These are phyloP conservation scores for Paecilomyces dactylethromorphus DNA, from an alignment of 2,329 filamentous ascomycete genomes.

Conservation along the genomic window DNA sequence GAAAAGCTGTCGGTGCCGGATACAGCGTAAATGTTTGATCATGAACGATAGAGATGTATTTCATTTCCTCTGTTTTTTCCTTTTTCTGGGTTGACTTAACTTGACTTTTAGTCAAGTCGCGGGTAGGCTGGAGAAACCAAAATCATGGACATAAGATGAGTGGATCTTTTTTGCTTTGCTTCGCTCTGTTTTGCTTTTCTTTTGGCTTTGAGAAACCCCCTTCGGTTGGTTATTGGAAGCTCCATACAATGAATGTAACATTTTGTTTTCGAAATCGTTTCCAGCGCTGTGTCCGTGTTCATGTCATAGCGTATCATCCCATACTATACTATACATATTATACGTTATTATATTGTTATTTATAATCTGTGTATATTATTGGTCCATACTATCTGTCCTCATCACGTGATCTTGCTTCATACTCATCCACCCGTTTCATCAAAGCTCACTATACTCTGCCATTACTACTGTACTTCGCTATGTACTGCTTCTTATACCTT, in stretches of 20 bases:
- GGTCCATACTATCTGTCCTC: not conserved
- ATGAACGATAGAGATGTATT: not conserved
- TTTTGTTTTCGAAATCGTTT: not conserved
- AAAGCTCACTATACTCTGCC: too few species aligned
- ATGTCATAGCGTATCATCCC: not conserved
- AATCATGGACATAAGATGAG: not conserved
- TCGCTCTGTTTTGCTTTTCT: not conserved
- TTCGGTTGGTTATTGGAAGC: not conserved
- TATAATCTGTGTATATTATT: not conserved
- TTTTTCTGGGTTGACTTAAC: not conserved
- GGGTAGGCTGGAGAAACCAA: not conserved
- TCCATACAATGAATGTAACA: not conserved
- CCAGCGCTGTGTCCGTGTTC: not conserved
- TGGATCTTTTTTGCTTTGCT: not conserved
- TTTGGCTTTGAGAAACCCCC: too few species aligned
- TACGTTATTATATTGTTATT: not conserved
- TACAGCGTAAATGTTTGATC: conserved; percentile 36
- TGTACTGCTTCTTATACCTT: too few species aligned
- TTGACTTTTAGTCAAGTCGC: not conserved
- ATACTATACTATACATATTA: not conserved
- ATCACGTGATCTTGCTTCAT: not conserved
- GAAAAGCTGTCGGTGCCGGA: conserved; percentile 26
- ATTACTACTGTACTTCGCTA: too few species aligned
- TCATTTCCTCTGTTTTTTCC: not conserved
- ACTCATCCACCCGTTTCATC: too few species aligned